Conservation (phyloP, 495 filamentous ascomycete species). For the Podospora didyma region DNA sequence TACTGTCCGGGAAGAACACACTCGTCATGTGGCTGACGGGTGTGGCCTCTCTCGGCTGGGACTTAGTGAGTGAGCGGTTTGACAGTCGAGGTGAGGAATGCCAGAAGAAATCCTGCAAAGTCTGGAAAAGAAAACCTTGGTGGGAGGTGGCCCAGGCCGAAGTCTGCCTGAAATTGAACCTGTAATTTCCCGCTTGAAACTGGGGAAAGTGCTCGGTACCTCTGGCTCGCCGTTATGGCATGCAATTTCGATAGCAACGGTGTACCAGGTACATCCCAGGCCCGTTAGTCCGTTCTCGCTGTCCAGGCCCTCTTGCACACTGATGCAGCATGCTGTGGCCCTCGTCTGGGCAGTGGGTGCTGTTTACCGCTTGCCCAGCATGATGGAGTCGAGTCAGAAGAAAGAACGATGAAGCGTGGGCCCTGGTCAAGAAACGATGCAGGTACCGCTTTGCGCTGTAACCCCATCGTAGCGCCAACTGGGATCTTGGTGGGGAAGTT, state of each 20-base stretch:
- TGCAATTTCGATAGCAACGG: background rate
- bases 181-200: conserved; percentile 27
- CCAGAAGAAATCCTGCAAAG: background rate
- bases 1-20: no score
- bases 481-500: conserved; percentile 1
- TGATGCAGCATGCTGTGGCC: no score
- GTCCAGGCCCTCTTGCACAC: no score
- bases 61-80: background rate
- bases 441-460: conserved; percentile 2
- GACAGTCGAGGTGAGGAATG: background rate
- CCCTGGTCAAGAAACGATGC: background rate
- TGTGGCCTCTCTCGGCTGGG: no score
- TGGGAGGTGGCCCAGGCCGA: background rate
- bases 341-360: no score
- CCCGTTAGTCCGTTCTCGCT: conserved; percentile 4
- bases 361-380: background rate
- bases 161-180: conserved; percentile 22
- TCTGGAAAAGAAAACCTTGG: background rate
- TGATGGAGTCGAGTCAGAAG: background rate
- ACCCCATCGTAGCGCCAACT: conserved; percentile 6
- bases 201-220: conserved; percentile 16
- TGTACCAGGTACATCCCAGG: conserved; percentile 10
- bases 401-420: background rate
- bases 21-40: no score
- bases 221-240: background rate